phyloP scores from a whole-genome alignment of 768 basidiomycete genomes.

The Boletus pseudopeckii region DNA sequence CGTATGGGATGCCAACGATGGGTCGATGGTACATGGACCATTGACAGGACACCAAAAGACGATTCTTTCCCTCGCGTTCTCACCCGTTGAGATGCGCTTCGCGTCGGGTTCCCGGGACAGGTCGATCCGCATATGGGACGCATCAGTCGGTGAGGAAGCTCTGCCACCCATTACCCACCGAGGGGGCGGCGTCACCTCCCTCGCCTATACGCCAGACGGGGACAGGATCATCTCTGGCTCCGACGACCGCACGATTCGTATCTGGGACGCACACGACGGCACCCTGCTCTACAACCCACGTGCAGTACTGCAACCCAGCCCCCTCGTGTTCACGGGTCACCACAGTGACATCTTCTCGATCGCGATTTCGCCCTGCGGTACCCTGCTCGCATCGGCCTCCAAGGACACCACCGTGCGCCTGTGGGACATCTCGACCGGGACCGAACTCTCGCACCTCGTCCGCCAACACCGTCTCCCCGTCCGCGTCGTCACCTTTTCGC shows the following conservation, averaged over 20 bases:
- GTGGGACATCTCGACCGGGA: slow-evolving; percentile 22
- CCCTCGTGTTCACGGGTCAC: slow-evolving; percentile 21
- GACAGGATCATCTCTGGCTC: slow-evolving; percentile 29
- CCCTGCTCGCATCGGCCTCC: slow-evolving; percentile 29
- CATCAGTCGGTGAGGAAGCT: slow-evolving; percentile 12
- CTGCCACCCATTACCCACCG: slow-evolving; percentile 16
- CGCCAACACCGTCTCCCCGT: slow-evolving; percentile 27
- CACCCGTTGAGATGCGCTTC: slow-evolving; percentile 24
- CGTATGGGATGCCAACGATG: slow-evolving; percentile 22
- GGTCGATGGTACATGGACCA: slow-evolving; percentile 12
- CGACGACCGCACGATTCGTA: slow-evolving; percentile 27
- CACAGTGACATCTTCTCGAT: slow-evolving; percentile 25
- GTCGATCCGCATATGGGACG: slow-evolving; percentile 30
- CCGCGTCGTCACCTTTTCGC: slow-evolving; percentile 27
- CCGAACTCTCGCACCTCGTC: slow-evolving; percentile 24
- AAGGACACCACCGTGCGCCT: slow-evolving; percentile 31
- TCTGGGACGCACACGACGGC: slow-evolving; percentile 29
- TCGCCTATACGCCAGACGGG: slow-evolving; percentile 32
- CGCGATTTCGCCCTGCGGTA: slow-evolving; percentile 30
- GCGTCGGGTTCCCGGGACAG: slow-evolving; percentile 32
- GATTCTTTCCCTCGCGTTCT: slow-evolving; percentile 29
- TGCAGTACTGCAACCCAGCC: neutral
- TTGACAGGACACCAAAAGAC: slow-evolving; percentile 25
- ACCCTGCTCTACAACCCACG: slow-evolving; percentile 14
- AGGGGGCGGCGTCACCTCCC: slow-evolving; percentile 21